Percentiles rank a stretch among this genome's conserved stretches.
These are phyloP conservation scores for Acacia confusa DNA, from an alignment of 306 rosid genomes.

Conservation along the genomic window DNA sequence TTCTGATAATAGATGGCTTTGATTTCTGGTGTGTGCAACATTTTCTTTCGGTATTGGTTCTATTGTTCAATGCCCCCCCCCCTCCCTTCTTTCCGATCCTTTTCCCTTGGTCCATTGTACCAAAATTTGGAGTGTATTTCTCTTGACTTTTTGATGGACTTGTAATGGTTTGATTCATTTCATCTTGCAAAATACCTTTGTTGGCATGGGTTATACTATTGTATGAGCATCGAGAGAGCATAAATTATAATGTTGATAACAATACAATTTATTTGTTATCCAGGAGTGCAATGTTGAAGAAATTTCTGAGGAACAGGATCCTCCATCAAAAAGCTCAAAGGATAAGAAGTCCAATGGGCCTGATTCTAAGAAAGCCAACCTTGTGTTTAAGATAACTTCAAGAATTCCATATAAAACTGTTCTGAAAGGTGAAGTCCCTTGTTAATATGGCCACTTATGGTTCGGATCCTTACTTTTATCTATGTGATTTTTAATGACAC, in stretches of 20 bases:
- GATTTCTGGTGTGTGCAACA: neutral
- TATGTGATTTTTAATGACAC: neutral
- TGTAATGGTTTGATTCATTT: neutral
- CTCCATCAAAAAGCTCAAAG: conserved; percentile 79
- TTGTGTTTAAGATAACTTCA: conserved; percentile 81
- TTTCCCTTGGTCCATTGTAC: neutral
- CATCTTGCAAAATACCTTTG: neutral
- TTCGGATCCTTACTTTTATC: neutral
- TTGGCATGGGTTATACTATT: conserved; percentile 15
- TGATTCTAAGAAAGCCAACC: conserved; percentile 70
- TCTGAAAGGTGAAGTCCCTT: conserved; percentile 61
- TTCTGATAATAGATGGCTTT: neutral
- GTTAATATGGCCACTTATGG: conserved; percentile 10
- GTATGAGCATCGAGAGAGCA: conserved; percentile 6
- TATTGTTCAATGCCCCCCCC: neutral
- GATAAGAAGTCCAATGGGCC: conserved; percentile 87
- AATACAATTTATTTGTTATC: conserved; percentile 21
- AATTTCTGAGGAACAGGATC: conserved; percentile 72
- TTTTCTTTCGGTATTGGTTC: neutral
- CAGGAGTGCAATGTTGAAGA: conserved; percentile 93
- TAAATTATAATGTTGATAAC: conserved; percentile 18
- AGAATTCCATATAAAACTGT: conserved; percentile 95
- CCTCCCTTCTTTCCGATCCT: neutral
- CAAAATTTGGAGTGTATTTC: neutral
- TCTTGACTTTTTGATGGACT: neutral